A percentile compares a stretch with the other conserved stretches of the same genome.
Conservation (phyloP, 768 basidiomycete species). For the Brasilioporus rufonigricans region DNA sequence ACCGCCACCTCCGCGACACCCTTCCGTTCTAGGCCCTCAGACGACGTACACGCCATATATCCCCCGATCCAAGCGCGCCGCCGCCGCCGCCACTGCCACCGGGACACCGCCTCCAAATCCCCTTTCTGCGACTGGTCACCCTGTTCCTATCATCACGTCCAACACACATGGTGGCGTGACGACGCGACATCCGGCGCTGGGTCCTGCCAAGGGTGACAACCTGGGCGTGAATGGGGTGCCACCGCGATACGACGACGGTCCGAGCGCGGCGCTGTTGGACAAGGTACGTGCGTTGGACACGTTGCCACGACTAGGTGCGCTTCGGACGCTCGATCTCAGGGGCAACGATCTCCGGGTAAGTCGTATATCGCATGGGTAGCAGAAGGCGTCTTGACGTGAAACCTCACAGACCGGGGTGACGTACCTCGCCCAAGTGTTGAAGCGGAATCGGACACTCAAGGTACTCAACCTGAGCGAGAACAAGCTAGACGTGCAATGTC, state of each 20-base stretch:
- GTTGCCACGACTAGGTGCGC: conserved; percentile 77
- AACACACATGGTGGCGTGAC: conserved; percentile 55
- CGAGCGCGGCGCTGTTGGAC: conserved; percentile 77
- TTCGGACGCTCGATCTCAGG: conserved; percentile 87
- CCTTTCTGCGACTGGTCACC: conserved; percentile 41
- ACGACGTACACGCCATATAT: conserved; percentile 87
- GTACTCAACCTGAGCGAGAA: no score
- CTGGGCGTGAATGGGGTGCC: background rate
- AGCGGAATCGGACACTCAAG: conserved; percentile 93
- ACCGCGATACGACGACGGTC: conserved; percentile 38
- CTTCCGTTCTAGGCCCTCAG: conserved; percentile 46
- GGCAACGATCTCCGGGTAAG: conserved; percentile 90
- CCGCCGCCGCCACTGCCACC: conserved; percentile 13
- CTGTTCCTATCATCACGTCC: conserved; percentile 70
- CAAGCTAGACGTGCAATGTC: conserved; percentile 77
- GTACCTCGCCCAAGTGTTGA: conserved; percentile 93
- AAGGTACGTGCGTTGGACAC: conserved; percentile 90
- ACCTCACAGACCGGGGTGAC: conserved; percentile 62
- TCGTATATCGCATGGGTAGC: conserved; percentile 10
- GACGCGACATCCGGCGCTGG: conserved; percentile 36
- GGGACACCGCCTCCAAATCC: conserved; percentile 33
- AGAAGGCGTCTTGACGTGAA: background rate
- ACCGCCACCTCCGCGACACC: conserved; percentile 50
- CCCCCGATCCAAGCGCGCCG: conserved; percentile 54
- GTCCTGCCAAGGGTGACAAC: background rate